phyloP scores from a whole-genome alignment of 208 protist species.

The Trichomonas tenax region DNA sequence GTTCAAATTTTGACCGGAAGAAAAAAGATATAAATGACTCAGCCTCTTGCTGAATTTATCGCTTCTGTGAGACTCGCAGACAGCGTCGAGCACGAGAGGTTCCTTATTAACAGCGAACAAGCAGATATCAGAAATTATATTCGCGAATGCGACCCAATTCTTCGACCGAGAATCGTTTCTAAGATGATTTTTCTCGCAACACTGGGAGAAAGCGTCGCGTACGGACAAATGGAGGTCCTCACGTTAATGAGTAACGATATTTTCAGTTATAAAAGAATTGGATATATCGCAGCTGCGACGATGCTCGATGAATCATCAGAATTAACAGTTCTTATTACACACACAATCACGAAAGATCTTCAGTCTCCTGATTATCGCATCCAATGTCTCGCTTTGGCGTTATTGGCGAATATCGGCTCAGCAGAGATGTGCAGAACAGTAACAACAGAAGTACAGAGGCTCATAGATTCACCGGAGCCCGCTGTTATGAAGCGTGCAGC shows the following conservation, averaged over 20 bases:
- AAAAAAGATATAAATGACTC: slow-evolving; percentile 7
- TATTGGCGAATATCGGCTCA: background rate
- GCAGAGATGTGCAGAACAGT: background rate
- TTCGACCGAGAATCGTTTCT: slow-evolving; percentile 8
- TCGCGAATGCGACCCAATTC: background rate
- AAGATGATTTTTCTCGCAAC: background rate
- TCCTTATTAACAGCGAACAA: background rate
- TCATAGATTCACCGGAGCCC: background rate
- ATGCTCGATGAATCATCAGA: slow-evolving; percentile 14
- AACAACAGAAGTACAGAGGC: background rate
- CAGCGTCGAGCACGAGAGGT: background rate
- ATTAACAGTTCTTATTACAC: slow-evolving; percentile 3
- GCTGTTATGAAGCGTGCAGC: background rate
- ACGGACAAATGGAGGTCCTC: slow-evolving; percentile 18
- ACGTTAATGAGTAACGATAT: background rate
- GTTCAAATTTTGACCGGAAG: background rate
- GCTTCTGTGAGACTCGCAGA: background rate
- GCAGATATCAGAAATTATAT: slow-evolving; percentile 1
- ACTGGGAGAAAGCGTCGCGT: background rate
- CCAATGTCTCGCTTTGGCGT: background rate
- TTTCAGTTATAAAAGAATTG: slow-evolving; percentile 20
- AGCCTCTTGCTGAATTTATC: background rate
- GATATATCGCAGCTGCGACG: background rate
- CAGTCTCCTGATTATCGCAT: background rate
- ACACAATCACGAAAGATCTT: slow-evolving; percentile 13